phyloP scores from a whole-genome alignment of 441 rosid genomes.

The Adansonia grandidieri region DNA sequence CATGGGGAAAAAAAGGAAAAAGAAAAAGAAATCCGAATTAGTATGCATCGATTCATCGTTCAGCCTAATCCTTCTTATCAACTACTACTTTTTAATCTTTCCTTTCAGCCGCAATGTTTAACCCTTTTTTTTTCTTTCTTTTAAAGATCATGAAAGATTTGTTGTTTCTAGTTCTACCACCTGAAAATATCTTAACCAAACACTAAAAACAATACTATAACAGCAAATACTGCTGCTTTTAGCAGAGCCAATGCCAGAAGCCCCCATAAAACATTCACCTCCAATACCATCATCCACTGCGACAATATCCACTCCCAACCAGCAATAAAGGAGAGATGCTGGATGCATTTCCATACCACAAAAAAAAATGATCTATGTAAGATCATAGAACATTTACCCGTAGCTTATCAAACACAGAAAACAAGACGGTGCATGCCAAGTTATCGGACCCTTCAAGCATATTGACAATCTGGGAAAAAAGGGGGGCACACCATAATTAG shows the following conservation, averaged over 20 bases:
- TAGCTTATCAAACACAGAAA: constrained; percentile 69
- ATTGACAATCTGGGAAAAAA: constrained; percentile 68
- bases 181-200: not conserved
- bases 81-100: not conserved
- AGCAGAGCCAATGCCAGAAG: not conserved
- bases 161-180: not conserved
- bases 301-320: not conserved
- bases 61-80: not conserved
- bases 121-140: not conserved
- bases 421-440: constrained; percentile 77
- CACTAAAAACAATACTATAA: not conserved
- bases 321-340: not conserved
- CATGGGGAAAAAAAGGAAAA: not conserved
- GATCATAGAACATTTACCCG: constrained; percentile 53
- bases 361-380: not conserved
- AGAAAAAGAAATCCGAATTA: not conserved
- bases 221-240: not conserved
- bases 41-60: not conserved
- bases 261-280: not conserved
- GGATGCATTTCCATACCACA: not conserved
- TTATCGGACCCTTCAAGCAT: constrained; percentile 75
- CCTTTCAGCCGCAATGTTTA: not conserved
- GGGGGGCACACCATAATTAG: not conserved
- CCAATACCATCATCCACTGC: not conserved
- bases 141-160: not conserved